phyloP scores from a whole-genome alignment of 1,284 basidiomycete species.

The Ustilago xerochloae region DNA sequence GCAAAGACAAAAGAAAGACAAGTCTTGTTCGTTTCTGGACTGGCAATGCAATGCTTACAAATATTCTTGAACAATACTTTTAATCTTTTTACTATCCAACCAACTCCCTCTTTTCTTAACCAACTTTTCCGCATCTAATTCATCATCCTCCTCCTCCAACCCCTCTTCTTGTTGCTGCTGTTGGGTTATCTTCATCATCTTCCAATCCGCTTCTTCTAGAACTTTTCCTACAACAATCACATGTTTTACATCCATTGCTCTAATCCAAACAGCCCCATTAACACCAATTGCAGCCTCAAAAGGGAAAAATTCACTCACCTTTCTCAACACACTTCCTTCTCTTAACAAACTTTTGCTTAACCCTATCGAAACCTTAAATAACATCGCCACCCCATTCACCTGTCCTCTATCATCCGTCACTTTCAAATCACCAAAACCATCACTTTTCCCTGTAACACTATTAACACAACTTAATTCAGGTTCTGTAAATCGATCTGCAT shows the following conservation, averaged over 20 bases:
- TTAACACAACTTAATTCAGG: constrained; percentile 66
- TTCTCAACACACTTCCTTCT: constrained; percentile 42
- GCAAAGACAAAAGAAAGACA: too few species aligned
- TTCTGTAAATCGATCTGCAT: constrained; percentile 58
- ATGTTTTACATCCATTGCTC: constrained; percentile 44
- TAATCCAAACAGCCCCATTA: constrained; percentile 63
- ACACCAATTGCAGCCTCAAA: constrained; percentile 64
- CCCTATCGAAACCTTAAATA: constrained; percentile 39
- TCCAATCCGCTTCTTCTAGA: constrained; percentile 46
- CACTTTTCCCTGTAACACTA: constrained; percentile 55
- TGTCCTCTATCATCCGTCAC: constrained; percentile 39
- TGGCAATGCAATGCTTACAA: constrained; percentile 19
- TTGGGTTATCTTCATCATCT: too few species aligned
- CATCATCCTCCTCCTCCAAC: background rate
- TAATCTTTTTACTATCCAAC: constrained; percentile 23
- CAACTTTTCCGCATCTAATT: constrained; percentile 24
- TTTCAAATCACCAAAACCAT: constrained; percentile 64
- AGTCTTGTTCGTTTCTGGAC: too few species aligned
- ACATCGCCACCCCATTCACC: constrained; percentile 34
- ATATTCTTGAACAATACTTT: constrained; percentile 16
- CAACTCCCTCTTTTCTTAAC: constrained; percentile 23
- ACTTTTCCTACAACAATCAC: constrained; percentile 56
- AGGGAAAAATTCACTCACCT: constrained; percentile 54
- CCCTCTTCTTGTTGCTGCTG: too few species aligned
- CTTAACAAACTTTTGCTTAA: constrained; percentile 35